A percentile compares a stretch with the other conserved stretches of the same genome.
Evolutionary conservation across 352 stramenopile species (phyloP).

Genomic region (Blastocystis sp.): DNA sequence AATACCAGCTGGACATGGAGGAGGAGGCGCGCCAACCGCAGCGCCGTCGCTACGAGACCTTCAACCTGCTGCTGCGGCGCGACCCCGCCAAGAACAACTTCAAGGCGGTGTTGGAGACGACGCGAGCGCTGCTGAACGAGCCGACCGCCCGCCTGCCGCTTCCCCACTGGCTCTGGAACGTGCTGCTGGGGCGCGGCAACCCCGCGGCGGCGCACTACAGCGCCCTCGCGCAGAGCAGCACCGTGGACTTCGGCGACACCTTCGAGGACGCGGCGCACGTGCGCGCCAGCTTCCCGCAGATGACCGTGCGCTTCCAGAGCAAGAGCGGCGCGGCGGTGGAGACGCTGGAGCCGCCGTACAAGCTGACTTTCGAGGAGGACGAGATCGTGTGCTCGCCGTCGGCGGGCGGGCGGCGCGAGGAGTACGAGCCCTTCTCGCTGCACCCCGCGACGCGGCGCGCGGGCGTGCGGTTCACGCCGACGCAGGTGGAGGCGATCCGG

Average conservation of each 20-base stretch:
- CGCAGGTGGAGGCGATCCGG: slow-evolving; percentile 14
- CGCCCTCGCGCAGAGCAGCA: slow-evolving; percentile 47
- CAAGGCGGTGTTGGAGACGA: slow-evolving; percentile 86
- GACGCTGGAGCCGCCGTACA: slow-evolving; percentile 45
- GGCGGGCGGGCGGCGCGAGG: slow-evolving; percentile 32
- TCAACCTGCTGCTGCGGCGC: slow-evolving; percentile 58
- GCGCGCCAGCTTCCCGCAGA: slow-evolving; percentile 73
- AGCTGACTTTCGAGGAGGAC: slow-evolving; percentile 45
- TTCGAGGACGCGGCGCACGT: slow-evolving; percentile 78
- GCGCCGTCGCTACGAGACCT: slow-evolving; percentile 71
- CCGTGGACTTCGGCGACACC: slow-evolving; percentile 80
- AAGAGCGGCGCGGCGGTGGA: neutral
- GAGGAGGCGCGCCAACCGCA: slow-evolving; percentile 16
- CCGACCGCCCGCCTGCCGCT: slow-evolving; percentile 73
- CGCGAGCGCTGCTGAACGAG: slow-evolving; percentile 76
- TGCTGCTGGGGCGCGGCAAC: slow-evolving; percentile 89
- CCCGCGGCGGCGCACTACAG: slow-evolving; percentile 79
- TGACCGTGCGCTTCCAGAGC: slow-evolving; percentile 26
- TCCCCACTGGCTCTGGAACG: slow-evolving; percentile 86
- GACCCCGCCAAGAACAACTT: slow-evolving; percentile 84
- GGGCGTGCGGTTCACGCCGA: slow-evolving; percentile 74
- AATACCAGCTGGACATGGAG: slow-evolving; percentile 87
- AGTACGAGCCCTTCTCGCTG: slow-evolving; percentile 81
- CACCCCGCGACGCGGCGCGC: slow-evolving; percentile 84
- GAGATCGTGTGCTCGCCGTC: neutral